These are phyloP conservation scores for Thyridium curvatum DNA, from an alignment of 2,329 filamentous ascomycete species.

Conservation along the genomic window DNA sequence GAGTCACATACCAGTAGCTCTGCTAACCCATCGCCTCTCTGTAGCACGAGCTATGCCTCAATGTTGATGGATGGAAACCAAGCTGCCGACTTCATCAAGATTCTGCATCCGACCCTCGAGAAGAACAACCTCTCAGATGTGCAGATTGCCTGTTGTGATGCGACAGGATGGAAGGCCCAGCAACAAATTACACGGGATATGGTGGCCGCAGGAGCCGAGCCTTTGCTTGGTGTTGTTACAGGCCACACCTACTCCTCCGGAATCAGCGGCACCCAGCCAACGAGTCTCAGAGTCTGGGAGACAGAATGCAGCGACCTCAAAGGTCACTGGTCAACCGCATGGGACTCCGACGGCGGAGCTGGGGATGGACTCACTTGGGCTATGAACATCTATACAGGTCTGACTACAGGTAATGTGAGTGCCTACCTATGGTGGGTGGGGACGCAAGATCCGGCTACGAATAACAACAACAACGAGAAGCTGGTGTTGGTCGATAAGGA, in stretches of 20 bases:
- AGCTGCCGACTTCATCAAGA: slow-evolving; percentile 43
- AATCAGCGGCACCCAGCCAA: slow-evolving; percentile 23
- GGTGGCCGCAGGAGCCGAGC: slow-evolving; percentile 14
- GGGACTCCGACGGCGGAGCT: slow-evolving; percentile 27
- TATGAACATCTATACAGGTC: slow-evolving; percentile 33
- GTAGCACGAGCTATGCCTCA: slow-evolving; percentile 17
- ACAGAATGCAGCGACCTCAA: slow-evolving; percentile 40
- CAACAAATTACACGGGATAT: slow-evolving; percentile 22
- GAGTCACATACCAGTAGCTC: neutral
- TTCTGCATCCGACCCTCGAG: slow-evolving; percentile 35
- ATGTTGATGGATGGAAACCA: slow-evolving; percentile 67
- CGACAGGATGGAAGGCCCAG: slow-evolving; percentile 25
- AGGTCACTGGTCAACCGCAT: slow-evolving; percentile 28
- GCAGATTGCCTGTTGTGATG: slow-evolving; percentile 29
- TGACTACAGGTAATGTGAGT: slow-evolving; percentile 34
- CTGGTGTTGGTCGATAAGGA: slow-evolving; percentile 10
- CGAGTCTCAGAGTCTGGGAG: slow-evolving; percentile 33
- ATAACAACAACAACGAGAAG: slow-evolving; percentile 15
- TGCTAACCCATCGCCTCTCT: neutral
- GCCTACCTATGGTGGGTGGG: slow-evolving; percentile 39
- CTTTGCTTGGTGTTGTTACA: slow-evolving; percentile 31
- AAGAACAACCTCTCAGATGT: slow-evolving; percentile 16
- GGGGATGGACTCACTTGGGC: slow-evolving; percentile 43
- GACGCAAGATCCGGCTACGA: slow-evolving; percentile 12
- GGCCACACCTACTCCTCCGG: slow-evolving; percentile 33